Evolutionary conservation across 352 stramenopile species (phyloP).

Genomic region (Phytopythium helicoides): DNA sequence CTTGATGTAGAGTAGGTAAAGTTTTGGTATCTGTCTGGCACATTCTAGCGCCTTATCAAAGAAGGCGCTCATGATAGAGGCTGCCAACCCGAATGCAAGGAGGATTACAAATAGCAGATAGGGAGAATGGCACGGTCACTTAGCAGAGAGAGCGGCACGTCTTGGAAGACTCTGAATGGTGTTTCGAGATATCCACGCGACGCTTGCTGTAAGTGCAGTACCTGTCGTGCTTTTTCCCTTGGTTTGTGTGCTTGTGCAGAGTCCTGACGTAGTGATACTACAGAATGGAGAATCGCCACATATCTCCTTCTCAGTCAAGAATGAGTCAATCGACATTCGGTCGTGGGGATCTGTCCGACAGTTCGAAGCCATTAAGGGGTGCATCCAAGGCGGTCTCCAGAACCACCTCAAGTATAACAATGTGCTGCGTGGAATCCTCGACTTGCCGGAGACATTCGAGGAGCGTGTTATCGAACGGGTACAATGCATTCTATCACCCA

Average conservation of each 20-base stretch:
- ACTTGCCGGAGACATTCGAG: constrained; percentile 76
- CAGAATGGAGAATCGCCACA: constrained; percentile 80
- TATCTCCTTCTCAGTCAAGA: constrained; percentile 74
- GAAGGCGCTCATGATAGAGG: no score
- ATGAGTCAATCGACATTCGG: constrained; percentile 66
- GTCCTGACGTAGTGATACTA: constrained; percentile 1
- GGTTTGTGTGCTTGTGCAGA: no score
- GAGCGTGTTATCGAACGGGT: constrained; percentile 70
- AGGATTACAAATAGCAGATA: no score
- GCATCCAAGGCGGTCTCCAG: constrained; percentile 67
- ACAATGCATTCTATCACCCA: constrained; percentile 8
- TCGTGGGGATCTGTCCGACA: constrained; percentile 83
- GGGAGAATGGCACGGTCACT: no score
- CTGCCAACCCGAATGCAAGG: no score
- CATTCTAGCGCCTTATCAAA: no score
- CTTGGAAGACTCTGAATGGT: constrained; percentile 83
- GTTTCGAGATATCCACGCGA: constrained; percentile 83
- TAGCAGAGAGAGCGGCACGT: no score
- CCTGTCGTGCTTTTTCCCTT: no score
- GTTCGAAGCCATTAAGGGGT: constrained; percentile 80
- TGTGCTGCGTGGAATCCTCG: constrained; percentile 65
- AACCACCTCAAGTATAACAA: constrained; percentile 91
- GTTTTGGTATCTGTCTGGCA: no score
- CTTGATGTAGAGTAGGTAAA: no score
- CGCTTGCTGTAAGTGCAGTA: constrained; percentile 48